A percentile compares a stretch with the other conserved stretches of the same genome.
These are phyloP conservation scores for Thuidium tamariscinum DNA, from an alignment of 225 moss, liverwort and hornwort genomes.

Conservation along the genomic window DNA sequence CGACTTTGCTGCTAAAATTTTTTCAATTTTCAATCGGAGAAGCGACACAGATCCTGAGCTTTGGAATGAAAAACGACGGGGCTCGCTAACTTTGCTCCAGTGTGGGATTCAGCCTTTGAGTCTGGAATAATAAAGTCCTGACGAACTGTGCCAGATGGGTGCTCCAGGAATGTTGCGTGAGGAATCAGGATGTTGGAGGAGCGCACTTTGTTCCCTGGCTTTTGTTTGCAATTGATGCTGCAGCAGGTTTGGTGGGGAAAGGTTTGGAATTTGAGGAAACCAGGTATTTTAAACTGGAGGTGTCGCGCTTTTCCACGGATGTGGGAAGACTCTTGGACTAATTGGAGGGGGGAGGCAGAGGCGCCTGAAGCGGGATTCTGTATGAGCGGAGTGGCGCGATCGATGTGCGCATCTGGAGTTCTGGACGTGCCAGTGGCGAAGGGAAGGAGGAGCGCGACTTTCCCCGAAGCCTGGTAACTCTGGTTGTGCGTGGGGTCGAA, in stretches of 20 bases:
- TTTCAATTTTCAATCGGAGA: no score
- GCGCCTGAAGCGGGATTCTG: not conserved
- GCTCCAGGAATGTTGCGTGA: not conserved
- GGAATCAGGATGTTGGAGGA: not conserved
- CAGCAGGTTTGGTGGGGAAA: not conserved
- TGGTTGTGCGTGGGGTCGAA: not conserved
- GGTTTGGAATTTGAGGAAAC: accelerated
- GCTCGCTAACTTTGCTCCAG: no score
- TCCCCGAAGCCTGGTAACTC: not conserved
- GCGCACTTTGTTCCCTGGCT: not conserved
- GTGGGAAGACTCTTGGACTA: not conserved
- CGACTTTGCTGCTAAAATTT: no score
- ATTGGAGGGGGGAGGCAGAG: no score
- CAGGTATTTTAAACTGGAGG: no score
- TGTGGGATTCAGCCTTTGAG: no score
- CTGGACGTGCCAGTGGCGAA: no score
- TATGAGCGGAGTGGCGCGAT: not conserved
- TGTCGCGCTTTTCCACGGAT: not conserved
- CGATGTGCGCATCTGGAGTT: not conserved
- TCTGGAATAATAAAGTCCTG: not conserved
- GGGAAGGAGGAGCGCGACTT: not conserved
- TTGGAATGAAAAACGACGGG: no score
- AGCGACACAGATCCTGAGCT: no score
- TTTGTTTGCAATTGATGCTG: not conserved
- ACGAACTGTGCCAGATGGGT: not conserved